A percentile compares a stretch with the other conserved stretches of the same genome.
These are phyloP conservation scores for Baorangia bicolor DNA, from an alignment of 768 basidiomycete species.

Conservation along the genomic window DNA sequence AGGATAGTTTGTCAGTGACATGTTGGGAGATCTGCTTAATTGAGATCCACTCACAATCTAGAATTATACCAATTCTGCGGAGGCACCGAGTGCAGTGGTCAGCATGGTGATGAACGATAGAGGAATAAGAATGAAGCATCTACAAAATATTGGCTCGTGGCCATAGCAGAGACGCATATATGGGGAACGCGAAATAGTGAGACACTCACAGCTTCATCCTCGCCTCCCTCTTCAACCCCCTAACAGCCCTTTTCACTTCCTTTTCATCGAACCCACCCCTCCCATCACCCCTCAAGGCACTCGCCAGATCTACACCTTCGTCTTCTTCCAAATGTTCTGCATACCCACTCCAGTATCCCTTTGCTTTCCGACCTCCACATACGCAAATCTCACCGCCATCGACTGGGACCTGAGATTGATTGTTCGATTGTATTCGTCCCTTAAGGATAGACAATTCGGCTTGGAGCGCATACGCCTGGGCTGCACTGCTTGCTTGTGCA, in stretches of 20 bases:
- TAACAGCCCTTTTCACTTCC: conserved; percentile 63
- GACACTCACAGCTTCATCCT: conserved; percentile 69
- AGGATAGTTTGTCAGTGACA: conserved; percentile 7
- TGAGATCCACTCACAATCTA: conserved; percentile 22
- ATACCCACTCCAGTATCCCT: conserved; percentile 75
- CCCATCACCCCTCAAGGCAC: conserved; percentile 46
- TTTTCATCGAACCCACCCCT: conserved; percentile 65
- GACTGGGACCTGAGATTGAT: conserved; percentile 6
- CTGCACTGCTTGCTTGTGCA: conserved; percentile 73
- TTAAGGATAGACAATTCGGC: conserved; percentile 74
- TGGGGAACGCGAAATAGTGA: not conserved
- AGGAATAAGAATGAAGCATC: not conserved
- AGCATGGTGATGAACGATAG: conserved; percentile 1
- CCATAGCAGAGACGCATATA: not conserved
- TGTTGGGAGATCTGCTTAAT: not conserved
- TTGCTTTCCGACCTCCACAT: conserved; percentile 62
- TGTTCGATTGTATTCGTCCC: conserved; percentile 34
- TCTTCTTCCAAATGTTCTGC: conserved; percentile 46
- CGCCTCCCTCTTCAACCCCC: conserved; percentile 61
- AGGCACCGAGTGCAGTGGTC: not conserved
- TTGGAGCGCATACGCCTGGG: conserved; percentile 83
- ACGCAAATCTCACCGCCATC: conserved; percentile 37
- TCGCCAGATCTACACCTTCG: conserved; percentile 43
- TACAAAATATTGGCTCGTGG: not conserved
- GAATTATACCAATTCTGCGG: conserved; percentile 29